Conservation (phyloP, 345 rosid genomes). For the Aegle marmelos region DNA sequence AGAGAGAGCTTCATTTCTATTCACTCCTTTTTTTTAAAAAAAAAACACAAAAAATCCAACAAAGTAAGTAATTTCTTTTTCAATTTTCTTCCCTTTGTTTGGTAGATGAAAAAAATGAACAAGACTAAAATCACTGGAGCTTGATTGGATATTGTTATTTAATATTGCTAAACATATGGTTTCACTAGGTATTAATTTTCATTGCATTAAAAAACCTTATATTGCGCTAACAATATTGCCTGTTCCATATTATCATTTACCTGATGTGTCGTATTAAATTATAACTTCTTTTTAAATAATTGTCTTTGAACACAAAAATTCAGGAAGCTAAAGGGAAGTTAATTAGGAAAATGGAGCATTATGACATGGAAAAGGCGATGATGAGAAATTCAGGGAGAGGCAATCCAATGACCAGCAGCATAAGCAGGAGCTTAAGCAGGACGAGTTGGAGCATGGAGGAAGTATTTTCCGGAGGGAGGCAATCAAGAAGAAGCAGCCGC, state of each 20-base stretch:
- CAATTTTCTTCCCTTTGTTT: background rate
- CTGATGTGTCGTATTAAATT: no score
- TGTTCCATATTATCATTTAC: no score
- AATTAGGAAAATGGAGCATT: conserved; percentile 24
- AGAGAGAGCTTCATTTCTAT: background rate
- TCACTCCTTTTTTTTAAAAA: background rate
- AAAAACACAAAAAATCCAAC: background rate
- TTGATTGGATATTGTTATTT: background rate
- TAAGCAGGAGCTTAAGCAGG: conserved; percentile 61
- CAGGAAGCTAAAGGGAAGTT: background rate
- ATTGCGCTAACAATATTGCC: no score
- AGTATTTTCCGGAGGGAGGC: conserved; percentile 40
- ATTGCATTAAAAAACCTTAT: no score
- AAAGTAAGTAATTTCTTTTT: background rate
- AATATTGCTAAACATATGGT: background rate
- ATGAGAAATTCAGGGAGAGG: conserved; percentile 28
- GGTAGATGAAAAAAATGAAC: background rate
- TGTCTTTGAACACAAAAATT: no score
- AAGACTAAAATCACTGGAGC: background rate
- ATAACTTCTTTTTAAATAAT: no score
- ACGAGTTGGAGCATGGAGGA: conserved; percentile 66
- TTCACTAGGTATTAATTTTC: background rate
- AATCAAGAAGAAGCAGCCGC: conserved; percentile 47
- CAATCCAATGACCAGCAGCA: conserved; percentile 19
- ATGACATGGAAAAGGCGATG: conserved; percentile 23